Evolutionary conservation across 2,329 filamentous ascomycete species (phyloP), one percentile per base, ranked within the genome.

Genomic region (Dothideomycetes sp.): DNA sequence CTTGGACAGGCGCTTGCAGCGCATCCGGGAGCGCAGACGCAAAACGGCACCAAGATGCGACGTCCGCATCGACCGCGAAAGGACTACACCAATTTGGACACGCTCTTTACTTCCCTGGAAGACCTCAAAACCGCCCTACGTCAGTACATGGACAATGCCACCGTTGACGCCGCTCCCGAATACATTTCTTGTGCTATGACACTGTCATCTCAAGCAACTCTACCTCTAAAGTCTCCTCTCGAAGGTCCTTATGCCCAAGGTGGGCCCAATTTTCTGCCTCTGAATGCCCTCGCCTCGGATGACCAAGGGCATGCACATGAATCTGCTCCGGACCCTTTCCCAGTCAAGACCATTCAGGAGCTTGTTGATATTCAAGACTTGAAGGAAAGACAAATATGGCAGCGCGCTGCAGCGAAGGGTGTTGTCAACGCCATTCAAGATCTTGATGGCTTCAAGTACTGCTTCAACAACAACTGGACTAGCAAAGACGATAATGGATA

Each of bases 391-490:
- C 60, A 62, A 58, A 62, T 59, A 31, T 61, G 62, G 47, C 65
- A 69, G 48, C 52, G 64, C 18, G 64, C 65, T 30, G 65, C 68
- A 32, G 65, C 64, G 14, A 65, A 66, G 47, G 61, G 59, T 42
- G 58, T 64, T 42, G 57, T 68, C 19, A 58, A 64, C 40, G 50
- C 59, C 11, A 61, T 68, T 33, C 61, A 67, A 47, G 51, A 52
- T n/a, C 54, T 57, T 15, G 65, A 69, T 47, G 65, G 65, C 41
- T 69, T 60, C 50, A 57, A 62, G 17, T 69, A 69, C 52, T 64
- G 58, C 56, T 68, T 68, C 56, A 65, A 67, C 54, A 68, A 69
- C 43, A 64, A 62, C 45, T 68, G 65, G 65, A 60, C 60, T 35
- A 64, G 63, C 45, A 57, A 54, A 34, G 52, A 66, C 29, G 63